These are phyloP conservation scores for Sungouiozyma ichnusensis DNA, from an alignment of 805 yeast species.

Conservation along the genomic window DNA sequence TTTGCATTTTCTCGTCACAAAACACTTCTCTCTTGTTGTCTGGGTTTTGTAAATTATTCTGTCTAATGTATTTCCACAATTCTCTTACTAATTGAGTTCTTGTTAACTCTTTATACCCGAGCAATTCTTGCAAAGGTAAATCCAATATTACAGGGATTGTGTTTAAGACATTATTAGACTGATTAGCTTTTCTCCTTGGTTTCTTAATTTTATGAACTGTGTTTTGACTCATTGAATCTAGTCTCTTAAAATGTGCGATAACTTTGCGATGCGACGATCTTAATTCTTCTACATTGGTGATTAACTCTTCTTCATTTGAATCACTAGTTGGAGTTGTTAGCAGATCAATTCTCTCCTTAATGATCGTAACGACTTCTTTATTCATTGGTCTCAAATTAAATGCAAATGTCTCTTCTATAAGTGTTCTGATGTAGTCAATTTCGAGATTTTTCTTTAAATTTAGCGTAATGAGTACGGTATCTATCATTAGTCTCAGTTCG, in stretches of 20 bases:
- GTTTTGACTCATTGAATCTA: neutral
- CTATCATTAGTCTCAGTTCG: constrained; percentile 4
- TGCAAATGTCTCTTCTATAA: constrained; percentile 39
- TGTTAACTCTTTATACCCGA: constrained; percentile 38
- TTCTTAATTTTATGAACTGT: constrained; percentile 2
- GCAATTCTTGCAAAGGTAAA: constrained; percentile 37
- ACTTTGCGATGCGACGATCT: neutral
- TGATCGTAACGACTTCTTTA: neutral
- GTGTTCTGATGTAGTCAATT: constrained; percentile 42
- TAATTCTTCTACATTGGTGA: neutral
- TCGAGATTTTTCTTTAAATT: constrained; percentile 2
- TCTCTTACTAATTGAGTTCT: constrained; percentile 59
- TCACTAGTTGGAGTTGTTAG: neutral
- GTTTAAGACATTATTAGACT: constrained; percentile 1
- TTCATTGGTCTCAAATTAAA: constrained; percentile 27
- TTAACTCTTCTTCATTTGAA: neutral
- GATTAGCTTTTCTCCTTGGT: neutral
- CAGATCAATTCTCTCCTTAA: neutral
- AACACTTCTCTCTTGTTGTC: constrained; percentile 51
- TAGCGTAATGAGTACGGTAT: constrained; percentile 1
- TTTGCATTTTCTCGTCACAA: constrained; percentile 48
- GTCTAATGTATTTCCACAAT: constrained; percentile 63
- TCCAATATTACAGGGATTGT: constrained; percentile 37
- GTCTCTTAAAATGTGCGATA: neutral
- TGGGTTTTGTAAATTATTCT: constrained; percentile 54